Evolutionary conservation across 495 filamentous ascomycete genomes (phyloP), one percentile per base, ranked within the genome.

Genomic region (Trichoderma parareesei): DNA sequence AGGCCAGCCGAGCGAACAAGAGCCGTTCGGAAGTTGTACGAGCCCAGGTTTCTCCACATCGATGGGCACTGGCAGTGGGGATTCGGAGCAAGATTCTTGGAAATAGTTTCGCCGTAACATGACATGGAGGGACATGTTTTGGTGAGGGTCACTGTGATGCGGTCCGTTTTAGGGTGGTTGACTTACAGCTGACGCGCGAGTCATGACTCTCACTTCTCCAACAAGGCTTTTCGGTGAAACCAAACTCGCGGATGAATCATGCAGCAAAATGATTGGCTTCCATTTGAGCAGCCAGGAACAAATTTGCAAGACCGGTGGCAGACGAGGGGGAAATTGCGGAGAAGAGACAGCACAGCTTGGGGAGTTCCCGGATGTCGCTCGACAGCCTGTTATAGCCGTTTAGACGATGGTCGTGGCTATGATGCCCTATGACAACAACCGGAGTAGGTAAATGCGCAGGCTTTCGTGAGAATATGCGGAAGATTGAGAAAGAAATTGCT

Each of bases 121-220:
- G n/a, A 55, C 48, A 55, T 3, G 18, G 27, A 55, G 48, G 18
- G 46, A 38, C 11, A 33, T 35, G 27, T 35, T 37, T 35, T 27
- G 27, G 33, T 57, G 53, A 57, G 53, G 53, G 53, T 57, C 53
- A 57, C 53, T 35, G 53, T 35, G 20, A 57, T 57, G 53, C 53
- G 53, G 53, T 37, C n/a, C n/a, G 48, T 18, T 33, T 9, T 16
- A 6, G 5, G 43, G 5, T 49, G 4, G 53, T 10, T 57, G 20
- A 72, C 11, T 57, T 37, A 11, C 33, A 27, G 27, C 4, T 13
- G 3, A 3, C 18, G 20, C 53, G 27, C 53, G 53, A 57, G 53
- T 57, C 53, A 57, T 57, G 53, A 8, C 43, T n/a, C 43, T n/a
- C 43, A 16, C 43, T 2, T 5, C n/a, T n/a, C n/a, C 4, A 46